A percentile compares a stretch with the other conserved stretches of the same genome.
phyloP scores from a whole-genome alignment of 495 filamentous ascomycete species.

The Tuber microsphaerosporum region DNA sequence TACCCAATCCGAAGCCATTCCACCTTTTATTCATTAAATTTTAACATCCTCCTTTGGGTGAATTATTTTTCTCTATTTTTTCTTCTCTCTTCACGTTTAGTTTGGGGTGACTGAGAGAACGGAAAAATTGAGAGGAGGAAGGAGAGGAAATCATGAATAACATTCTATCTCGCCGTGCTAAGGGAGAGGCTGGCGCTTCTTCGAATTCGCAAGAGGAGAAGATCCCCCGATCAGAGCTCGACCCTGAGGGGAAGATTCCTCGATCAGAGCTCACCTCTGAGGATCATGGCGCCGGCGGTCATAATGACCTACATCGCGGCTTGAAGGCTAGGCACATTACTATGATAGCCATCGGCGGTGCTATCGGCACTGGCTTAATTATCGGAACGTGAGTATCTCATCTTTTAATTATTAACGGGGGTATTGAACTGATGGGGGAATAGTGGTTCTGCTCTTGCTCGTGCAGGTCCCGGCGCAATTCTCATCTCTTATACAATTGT shows the following conservation, averaged over 20 bases:
- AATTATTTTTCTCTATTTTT: no score
- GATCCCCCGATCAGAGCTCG: conserved; percentile 6
- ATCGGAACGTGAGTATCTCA: conserved; percentile 45
- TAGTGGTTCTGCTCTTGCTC: conserved; percentile 57
- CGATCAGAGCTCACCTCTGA: conserved; percentile 19
- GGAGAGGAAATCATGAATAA: not conserved
- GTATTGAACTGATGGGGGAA: not conserved
- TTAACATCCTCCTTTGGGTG: not conserved
- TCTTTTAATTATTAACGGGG: not conserved
- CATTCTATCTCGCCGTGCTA: not conserved
- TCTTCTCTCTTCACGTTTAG: not conserved
- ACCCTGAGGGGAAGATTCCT: not conserved
- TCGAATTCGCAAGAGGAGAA: conserved; percentile 29
- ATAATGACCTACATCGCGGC: conserved; percentile 51
- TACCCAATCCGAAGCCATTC: not conserved
- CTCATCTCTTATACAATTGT: conserved; percentile 60
- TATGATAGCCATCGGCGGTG: conserved; percentile 81
- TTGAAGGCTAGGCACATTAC: conserved; percentile 62
- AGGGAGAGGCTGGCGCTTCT: conserved; percentile 14
- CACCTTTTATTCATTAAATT: not conserved
- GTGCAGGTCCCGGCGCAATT: conserved; percentile 63
- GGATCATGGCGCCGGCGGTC: not conserved
- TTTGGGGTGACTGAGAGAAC: not conserved
- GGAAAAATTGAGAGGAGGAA: not conserved
- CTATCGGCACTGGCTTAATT: conserved; percentile 67